Evolutionary conservation across 106 monocot species (phyloP), one percentile per base, ranked within the genome.

Genomic region (Amphibolis antarctica): DNA sequence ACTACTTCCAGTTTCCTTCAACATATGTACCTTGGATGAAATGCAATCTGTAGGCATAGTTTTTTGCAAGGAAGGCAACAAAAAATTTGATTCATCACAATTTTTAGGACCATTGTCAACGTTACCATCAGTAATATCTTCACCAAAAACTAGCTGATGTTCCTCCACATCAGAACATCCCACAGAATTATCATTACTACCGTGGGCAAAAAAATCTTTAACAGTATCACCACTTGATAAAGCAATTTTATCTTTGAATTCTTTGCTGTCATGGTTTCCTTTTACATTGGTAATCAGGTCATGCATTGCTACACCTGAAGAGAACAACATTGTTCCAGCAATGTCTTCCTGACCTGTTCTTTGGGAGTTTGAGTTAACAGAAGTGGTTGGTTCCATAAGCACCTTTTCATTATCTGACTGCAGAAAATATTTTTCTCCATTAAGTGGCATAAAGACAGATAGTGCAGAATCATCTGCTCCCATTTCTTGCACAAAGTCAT

Each of bases 401-500:
- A n/a, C 42, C 43, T 22, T 43, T 21, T 61, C 60, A 12, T 13
- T 61, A 36, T 42, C 42, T 29, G 36, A 42, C 42, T 20, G 14
- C 15, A 13, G 17, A 45, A 26, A 7, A 1, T 45, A 7, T 28
- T 50, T 27, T n/a, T 5, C 47, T 12, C 69, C 36, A 59, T 12
- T 6, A 22, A 36, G 5, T 21, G 20, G 25, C 11, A 71, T 9
- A 71, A 42, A 53, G 44, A 31, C 45, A 44, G 54, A 46, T n/a
- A 27, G 36, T 0, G 25, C 18, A 0, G 22, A 22, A 20, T 17
- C 46, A 29, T 45, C 23, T 27, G 24, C 72, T 56, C 55, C 64
- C 18, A 12, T 46, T 46, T 72, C 72, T 46, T 55, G 62, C 21
- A 55, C 56, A 57, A 72, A 72, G 12, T 63, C 72, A 63, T 57